A percentile compares a stretch with the other conserved stretches of the same genome.
Evolutionary conservation across 1,139 yeast species (phyloP).

Genomic region (Suhomyces coccinellae): DNA sequence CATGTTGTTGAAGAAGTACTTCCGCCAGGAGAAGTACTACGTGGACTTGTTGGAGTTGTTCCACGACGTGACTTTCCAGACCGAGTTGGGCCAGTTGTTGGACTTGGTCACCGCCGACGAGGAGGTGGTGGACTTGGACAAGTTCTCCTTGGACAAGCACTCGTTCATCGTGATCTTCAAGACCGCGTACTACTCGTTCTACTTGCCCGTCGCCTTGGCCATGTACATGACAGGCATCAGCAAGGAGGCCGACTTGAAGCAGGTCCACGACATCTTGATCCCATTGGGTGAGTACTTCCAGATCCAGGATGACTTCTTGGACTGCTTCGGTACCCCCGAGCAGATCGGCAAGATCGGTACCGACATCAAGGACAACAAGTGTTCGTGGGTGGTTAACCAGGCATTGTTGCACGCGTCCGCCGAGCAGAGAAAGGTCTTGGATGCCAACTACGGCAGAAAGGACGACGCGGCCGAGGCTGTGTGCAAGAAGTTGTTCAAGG

Average conservation of each 20-base stretch:
- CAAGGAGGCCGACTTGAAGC: conserved; percentile 73
- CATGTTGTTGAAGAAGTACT: conserved; percentile 83
- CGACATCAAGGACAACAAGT: conserved; percentile 96
- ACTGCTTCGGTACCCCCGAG: conserved; percentile 96
- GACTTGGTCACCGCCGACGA: conserved; percentile 98
- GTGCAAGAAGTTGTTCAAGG: conserved; percentile 74
- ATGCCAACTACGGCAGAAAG: conserved; percentile 87
- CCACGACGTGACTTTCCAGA: conserved; percentile 94
- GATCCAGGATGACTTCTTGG: conserved; percentile 96
- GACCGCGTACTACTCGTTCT: conserved; percentile 97
- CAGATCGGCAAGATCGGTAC: conserved; percentile 99
- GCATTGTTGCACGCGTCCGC: conserved; percentile 79
- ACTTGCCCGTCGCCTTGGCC: conserved; percentile 95
- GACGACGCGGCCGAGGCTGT: conserved; percentile 65
- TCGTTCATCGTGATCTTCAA: conserved; percentile 94
- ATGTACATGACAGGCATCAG: conserved; percentile 88
- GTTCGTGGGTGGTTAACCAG: conserved; percentile 96
- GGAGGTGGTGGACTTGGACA: conserved; percentile 82
- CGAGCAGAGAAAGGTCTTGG: conserved; percentile 80
- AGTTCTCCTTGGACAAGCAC: conserved; percentile 86
- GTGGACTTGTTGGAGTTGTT: conserved; percentile 89
- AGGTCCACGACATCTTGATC: conserved; percentile 82
- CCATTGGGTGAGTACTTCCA: conserved; percentile 99
- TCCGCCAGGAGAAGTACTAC: conserved; percentile 78
- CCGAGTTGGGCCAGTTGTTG: conserved; percentile 94